Percentiles rank a stretch among this genome's conserved stretches.
These are phyloP conservation scores for Phanerodontia chrysosporium DNA, from an alignment of 768 basidiomycete genomes.

Conservation along the genomic window DNA sequence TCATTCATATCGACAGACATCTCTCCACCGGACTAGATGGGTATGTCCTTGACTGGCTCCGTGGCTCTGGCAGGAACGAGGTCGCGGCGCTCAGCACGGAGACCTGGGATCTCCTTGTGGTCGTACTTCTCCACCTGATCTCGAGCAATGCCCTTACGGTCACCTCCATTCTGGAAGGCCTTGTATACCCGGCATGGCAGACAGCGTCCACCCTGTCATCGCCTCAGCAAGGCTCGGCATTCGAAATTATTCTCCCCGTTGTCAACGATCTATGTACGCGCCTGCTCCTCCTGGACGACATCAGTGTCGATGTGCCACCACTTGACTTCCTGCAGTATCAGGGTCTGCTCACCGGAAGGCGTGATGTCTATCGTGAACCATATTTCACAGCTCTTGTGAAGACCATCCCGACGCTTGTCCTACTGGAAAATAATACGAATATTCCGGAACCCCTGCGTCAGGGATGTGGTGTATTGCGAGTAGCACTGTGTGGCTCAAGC, in stretches of 20 bases:
- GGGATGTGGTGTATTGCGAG: constrained; percentile 49
- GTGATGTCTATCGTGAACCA: constrained; percentile 60
- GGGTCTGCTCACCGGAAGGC: constrained; percentile 62
- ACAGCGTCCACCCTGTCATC: constrained; percentile 40
- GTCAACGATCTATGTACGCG: constrained; percentile 60
- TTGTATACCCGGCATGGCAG: constrained; percentile 79
- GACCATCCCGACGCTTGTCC: constrained; percentile 65
- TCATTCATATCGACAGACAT: constrained; percentile 73
- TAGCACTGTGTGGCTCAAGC: constrained; percentile 52
- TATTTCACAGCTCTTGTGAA: constrained; percentile 62
- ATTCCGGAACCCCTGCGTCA: constrained; percentile 47
- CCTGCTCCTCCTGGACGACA: constrained; percentile 54
- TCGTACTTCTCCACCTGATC: constrained; percentile 59
- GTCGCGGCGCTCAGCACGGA: constrained; percentile 54
- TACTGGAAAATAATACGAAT: constrained; percentile 58
- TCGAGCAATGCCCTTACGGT: constrained; percentile 66
- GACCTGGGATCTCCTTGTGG: constrained; percentile 62
- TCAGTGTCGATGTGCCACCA: constrained; percentile 33
- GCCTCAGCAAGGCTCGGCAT: constrained; percentile 34
- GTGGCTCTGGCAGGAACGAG: constrained; percentile 62
- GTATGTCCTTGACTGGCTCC: constrained; percentile 69
- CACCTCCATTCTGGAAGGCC: constrained; percentile 66
- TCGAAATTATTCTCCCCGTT: constrained; percentile 51
- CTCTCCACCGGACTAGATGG: constrained; percentile 69
- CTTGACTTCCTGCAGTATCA: constrained; percentile 62